Conservation (phyloP, 345 rosid genomes). For the Cochlearia excelsa region DNA sequence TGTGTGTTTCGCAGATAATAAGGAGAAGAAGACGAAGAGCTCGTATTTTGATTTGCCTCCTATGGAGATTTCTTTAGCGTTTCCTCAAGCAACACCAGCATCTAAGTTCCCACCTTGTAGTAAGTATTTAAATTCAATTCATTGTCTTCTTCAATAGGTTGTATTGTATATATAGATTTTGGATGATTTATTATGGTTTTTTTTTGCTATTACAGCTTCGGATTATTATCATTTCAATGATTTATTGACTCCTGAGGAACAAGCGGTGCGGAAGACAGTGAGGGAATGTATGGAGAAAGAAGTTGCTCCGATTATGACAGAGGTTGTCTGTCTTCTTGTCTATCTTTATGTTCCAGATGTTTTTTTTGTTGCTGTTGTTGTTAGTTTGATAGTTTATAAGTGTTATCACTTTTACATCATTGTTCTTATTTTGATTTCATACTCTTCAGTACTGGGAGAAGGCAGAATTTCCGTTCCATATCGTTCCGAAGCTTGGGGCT, state of each 20-base stretch:
- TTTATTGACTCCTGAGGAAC: constrained; percentile 76
- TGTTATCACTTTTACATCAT: neutral
- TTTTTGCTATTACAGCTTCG: constrained; percentile 49
- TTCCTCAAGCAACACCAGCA: constrained; percentile 97
- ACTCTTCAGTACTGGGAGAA: constrained; percentile 86
- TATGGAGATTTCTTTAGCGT: constrained; percentile 73
- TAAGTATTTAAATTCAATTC: constrained; percentile 30
- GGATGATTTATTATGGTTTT: constrained; percentile 6
- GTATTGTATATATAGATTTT: neutral
- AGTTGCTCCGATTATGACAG: constrained; percentile 83
- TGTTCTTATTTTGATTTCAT: constrained; percentile 14
- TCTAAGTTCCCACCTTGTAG: constrained; percentile 79
- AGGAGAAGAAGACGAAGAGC: constrained; percentile 38
- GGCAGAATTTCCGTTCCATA: constrained; percentile 89
- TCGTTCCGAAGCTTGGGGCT: constrained; percentile 71
- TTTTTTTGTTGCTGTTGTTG: neutral
- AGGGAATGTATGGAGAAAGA: constrained; percentile 86
- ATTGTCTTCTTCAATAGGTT: constrained; percentile 4
- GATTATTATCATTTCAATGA: constrained; percentile 81
- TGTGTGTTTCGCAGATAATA: constrained; percentile 32
- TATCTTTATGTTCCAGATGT: constrained; percentile 16
- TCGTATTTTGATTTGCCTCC: constrained; percentile 61
- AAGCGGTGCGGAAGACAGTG: constrained; percentile 57
- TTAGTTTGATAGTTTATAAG: neutral
- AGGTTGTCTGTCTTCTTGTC: constrained; percentile 38